Evolutionary conservation across 148 eudicot species (phyloP).

Genomic region (Camellia sinensis): DNA sequence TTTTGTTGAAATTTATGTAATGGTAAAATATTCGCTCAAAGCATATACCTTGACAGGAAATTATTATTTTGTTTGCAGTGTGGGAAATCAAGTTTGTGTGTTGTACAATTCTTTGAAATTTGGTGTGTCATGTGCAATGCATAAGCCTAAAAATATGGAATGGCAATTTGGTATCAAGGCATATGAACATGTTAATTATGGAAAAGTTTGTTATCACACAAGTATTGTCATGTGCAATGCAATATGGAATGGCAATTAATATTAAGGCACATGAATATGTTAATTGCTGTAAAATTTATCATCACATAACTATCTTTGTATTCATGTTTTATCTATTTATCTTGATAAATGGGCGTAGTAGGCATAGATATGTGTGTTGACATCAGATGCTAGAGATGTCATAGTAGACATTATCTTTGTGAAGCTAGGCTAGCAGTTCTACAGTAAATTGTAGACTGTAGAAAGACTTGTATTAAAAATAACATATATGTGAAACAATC

Average conservation of each 20-base stretch:
- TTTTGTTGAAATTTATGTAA: not conserved
- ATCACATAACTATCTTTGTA: not conserved
- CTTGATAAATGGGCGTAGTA: not conserved
- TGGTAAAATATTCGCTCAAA: not conserved
- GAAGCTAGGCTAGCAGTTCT: not conserved
- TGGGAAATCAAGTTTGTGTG: not conserved
- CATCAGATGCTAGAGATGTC: not conserved
- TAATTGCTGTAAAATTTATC: not conserved
- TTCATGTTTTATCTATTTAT: not conserved
- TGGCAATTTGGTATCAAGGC: not conserved
- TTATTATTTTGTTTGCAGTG: not conserved
- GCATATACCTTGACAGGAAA: not conserved
- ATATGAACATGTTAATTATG: not conserved
- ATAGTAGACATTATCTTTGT: not conserved
- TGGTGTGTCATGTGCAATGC: not conserved
- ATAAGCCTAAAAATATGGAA: not conserved
- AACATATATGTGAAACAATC: not conserved
- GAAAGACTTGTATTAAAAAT: not conserved
- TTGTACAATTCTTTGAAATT: not conserved
- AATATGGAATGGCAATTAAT: not conserved
- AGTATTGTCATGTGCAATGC: not conserved
- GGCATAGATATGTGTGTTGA: not conserved
- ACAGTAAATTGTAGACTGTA: not conserved
- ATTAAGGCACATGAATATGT: not conserved
- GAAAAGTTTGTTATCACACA: not conserved